These are phyloP conservation scores for Cordyceps cateniannulata DNA, from an alignment of 2,329 filamentous ascomycete genomes.

Conservation along the genomic window DNA sequence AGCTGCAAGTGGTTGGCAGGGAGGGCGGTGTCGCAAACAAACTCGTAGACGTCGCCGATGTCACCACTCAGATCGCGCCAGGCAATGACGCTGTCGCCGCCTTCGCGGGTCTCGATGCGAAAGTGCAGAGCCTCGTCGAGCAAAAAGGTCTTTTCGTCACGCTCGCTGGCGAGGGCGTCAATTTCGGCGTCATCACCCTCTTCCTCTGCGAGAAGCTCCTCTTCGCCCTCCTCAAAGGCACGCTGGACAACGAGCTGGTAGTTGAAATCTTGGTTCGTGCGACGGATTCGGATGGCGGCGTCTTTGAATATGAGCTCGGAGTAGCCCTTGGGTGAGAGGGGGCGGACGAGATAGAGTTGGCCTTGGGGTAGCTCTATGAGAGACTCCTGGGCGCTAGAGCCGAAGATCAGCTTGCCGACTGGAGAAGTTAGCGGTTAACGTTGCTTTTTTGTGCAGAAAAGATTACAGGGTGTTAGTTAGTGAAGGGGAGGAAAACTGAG, in stretches of 20 bases:
- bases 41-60: slow-evolving; percentile 92
- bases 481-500: neutral
- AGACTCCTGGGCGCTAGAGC: slow-evolving; percentile 78
- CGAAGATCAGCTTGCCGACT: slow-evolving; percentile 94
- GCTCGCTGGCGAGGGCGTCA: slow-evolving; percentile 69
- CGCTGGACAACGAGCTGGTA: slow-evolving; percentile 96
- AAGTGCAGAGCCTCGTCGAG: slow-evolving; percentile 91
- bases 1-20: slow-evolving; percentile 64
- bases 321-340: slow-evolving; percentile 91
- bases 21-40: slow-evolving; percentile 78
- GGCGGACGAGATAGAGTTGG: slow-evolving; percentile 94
- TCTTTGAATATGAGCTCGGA: slow-evolving; percentile 99
- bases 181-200: slow-evolving; percentile 74
- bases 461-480: neutral
- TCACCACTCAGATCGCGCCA: slow-evolving; percentile 96
- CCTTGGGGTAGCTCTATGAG: slow-evolving; percentile 93
- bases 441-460: neutral
- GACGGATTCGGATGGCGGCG: slow-evolving; percentile 83
- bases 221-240: slow-evolving; percentile 96
- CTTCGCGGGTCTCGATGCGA: slow-evolving; percentile 72
- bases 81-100: slow-evolving; percentile 78
- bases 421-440: slow-evolving; percentile 1
- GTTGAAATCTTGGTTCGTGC: slow-evolving; percentile 90
- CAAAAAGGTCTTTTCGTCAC: slow-evolving; percentile 95
- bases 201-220: slow-evolving; percentile 83